phyloP scores from a whole-genome alignment of 768 basidiomycete genomes.

The Cantharellus anzutake region DNA sequence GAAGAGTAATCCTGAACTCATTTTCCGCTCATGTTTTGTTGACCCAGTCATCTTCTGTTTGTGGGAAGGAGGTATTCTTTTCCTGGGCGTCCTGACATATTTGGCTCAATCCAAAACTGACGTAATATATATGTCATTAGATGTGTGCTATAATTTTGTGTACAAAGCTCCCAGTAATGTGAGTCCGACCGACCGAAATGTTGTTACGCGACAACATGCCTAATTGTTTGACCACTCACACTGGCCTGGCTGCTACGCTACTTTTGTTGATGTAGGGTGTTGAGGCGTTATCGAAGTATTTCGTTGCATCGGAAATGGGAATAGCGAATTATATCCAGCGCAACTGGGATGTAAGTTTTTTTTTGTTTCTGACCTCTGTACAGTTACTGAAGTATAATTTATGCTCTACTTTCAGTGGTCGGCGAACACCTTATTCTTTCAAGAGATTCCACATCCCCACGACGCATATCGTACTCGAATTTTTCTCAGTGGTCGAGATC shows the following conservation, averaged over 20 bases:
- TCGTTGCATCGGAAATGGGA: conserved; percentile 74
- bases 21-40: conserved; percentile 66
- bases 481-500: conserved; percentile 67
- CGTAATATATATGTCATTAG: conserved; percentile 19
- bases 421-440: conserved; percentile 75
- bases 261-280: conserved; percentile 30
- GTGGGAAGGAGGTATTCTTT: conserved; percentile 72
- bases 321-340: conserved; percentile 70
- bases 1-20: conserved; percentile 51
- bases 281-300: conserved; percentile 70
- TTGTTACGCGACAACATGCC: background rate
- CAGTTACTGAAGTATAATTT: background rate
- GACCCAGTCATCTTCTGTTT: conserved; percentile 70
- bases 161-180: conserved; percentile 52
- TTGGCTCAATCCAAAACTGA: background rate
- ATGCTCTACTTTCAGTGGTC: conserved; percentile 29
- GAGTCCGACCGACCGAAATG: conserved; percentile 12
- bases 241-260: background rate
- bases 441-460: conserved; percentile 67
- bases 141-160: conserved; percentile 82
- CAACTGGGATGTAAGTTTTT: conserved; percentile 34
- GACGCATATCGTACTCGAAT: conserved; percentile 50
- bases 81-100: background rate
- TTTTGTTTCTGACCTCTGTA: conserved; percentile 4
- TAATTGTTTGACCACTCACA: background rate